Percentiles rank a stretch among this genome's conserved stretches.
phyloP scores from a whole-genome alignment of 2,329 filamentous ascomycete genomes.

The Claviceps humidiphila region DNA sequence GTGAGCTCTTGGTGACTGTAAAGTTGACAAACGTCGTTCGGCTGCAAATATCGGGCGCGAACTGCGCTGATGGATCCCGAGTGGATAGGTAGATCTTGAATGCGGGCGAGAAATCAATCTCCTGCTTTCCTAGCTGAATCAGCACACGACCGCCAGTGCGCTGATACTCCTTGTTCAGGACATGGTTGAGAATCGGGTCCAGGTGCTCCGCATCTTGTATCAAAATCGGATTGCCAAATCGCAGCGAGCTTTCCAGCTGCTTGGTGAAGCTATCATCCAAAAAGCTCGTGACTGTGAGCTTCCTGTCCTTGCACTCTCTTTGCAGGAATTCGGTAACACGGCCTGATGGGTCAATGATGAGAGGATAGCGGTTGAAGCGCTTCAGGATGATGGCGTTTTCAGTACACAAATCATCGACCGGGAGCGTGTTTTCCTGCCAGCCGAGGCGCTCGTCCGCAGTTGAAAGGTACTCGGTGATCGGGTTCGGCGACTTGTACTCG shows the following conservation, averaged over 20 bases:
- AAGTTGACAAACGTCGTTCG: constrained; percentile 99
- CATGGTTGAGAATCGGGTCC: constrained; percentile 93
- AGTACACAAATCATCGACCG: constrained; percentile 94
- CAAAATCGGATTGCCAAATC: constrained; percentile 95
- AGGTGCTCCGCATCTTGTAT: constrained; percentile 97
- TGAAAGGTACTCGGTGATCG: constrained; percentile 90
- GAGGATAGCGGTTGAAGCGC: constrained; percentile 93
- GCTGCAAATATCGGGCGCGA: constrained; percentile 94
- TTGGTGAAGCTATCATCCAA: constrained; percentile 96
- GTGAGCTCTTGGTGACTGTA: constrained; percentile 94
- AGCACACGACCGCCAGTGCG: constrained; percentile 95
- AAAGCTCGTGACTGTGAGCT: constrained; percentile 94
- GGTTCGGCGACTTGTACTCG: constrained; percentile 83
- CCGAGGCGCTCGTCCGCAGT: constrained; percentile 87
- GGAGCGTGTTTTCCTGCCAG: constrained; percentile 89
- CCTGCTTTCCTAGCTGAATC: constrained; percentile 95
- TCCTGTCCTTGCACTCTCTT: constrained; percentile 84
- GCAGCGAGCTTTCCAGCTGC: constrained; percentile 88
- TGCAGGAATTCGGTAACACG: constrained; percentile 90
- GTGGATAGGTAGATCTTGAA: constrained; percentile 95
- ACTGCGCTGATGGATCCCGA: constrained; percentile 86
- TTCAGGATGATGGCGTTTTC: constrained; percentile 97
- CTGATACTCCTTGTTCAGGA: constrained; percentile 98
- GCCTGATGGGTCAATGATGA: constrained; percentile 96
- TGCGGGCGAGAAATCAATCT: constrained; percentile 95